phyloP scores from a whole-genome alignment of 2,329 filamentous ascomycete genomes.

The Cytospora mali region DNA sequence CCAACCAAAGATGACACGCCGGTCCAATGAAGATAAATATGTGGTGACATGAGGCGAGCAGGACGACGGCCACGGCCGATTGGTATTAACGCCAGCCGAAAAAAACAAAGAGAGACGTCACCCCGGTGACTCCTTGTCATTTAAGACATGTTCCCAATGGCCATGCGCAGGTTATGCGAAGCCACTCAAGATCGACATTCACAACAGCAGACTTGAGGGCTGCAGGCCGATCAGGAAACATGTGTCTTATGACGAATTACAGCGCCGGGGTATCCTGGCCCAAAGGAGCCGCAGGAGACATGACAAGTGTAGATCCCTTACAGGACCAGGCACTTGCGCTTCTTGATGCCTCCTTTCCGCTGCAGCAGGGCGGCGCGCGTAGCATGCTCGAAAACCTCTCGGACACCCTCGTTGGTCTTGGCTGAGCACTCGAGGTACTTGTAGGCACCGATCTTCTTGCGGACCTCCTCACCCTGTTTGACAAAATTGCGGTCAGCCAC shows the following conservation, averaged over 20 bases:
- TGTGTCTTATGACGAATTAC: conserved; percentile 25
- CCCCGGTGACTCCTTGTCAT: conserved; percentile 23
- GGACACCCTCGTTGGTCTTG: conserved; percentile 98
- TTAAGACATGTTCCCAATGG: conserved; percentile 25
- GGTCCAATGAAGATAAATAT: conserved; percentile 32
- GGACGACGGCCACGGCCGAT: conserved; percentile 28
- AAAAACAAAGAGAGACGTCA: conserved; percentile 28
- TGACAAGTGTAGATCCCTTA: conserved; percentile 53
- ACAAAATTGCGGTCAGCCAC: conserved; percentile 9
- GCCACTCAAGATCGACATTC: conserved; percentile 22
- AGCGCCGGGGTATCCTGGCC: conserved; percentile 26
- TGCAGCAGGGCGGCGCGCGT: conserved; percentile 91
- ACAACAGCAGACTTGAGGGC: conserved; percentile 14
- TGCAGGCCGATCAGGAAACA: conserved; percentile 22
- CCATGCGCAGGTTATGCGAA: conserved; percentile 17
- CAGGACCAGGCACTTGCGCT: conserved; percentile 80
- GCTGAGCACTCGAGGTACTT: conserved; percentile 99
- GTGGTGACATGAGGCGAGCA: conserved; percentile 28
- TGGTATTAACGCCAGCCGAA: conserved; percentile 30
- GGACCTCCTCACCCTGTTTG: conserved; percentile 84
- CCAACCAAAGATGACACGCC: conserved; percentile 32
- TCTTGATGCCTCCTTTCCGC: conserved; percentile 63
- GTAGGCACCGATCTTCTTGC: conserved; percentile 91
- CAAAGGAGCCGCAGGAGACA: conserved; percentile 33
- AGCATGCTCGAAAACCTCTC: conserved; percentile 98